Evolutionary conservation across 2,329 filamentous ascomycete species (phyloP).

Genomic region (Monilinia vaccinii-corymbosi): DNA sequence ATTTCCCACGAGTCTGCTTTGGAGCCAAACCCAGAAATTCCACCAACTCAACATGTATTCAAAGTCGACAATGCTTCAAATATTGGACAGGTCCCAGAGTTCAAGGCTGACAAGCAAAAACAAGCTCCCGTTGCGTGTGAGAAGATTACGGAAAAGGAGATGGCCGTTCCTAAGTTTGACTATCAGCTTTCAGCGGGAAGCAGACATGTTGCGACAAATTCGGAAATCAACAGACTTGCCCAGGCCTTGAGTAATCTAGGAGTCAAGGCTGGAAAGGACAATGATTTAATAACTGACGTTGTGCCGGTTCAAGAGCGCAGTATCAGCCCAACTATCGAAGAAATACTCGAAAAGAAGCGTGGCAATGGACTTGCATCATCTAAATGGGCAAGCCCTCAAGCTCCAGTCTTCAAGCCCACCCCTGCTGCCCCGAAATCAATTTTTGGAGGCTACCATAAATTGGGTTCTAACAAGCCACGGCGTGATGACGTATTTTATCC

Average conservation of each 20-base stretch:
- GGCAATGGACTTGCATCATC: background rate
- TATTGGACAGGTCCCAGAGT: background rate
- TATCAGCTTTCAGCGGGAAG: background rate
- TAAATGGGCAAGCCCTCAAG: constrained; percentile 2
- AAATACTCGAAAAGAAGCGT: constrained; percentile 1
- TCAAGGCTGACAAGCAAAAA: background rate
- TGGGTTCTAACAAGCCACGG: background rate
- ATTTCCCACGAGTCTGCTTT: background rate
- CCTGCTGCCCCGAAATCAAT: background rate
- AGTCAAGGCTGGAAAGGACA: background rate
- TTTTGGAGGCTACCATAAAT: background rate
- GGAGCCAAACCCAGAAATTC: background rate
- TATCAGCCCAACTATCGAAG: background rate
- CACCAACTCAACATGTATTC: background rate
- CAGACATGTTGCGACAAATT: background rate
- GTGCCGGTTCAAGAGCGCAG: background rate
- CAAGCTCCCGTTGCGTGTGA: background rate
- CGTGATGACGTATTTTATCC: background rate
- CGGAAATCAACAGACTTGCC: background rate
- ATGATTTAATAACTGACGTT: background rate
- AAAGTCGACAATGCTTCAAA: background rate
- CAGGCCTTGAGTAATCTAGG: background rate
- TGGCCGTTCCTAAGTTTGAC: background rate
- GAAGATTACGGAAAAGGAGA: background rate
- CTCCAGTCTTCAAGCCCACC: background rate